phyloP scores from a whole-genome alignment of 441 rosid species.

The Adansonia gregorii region DNA sequence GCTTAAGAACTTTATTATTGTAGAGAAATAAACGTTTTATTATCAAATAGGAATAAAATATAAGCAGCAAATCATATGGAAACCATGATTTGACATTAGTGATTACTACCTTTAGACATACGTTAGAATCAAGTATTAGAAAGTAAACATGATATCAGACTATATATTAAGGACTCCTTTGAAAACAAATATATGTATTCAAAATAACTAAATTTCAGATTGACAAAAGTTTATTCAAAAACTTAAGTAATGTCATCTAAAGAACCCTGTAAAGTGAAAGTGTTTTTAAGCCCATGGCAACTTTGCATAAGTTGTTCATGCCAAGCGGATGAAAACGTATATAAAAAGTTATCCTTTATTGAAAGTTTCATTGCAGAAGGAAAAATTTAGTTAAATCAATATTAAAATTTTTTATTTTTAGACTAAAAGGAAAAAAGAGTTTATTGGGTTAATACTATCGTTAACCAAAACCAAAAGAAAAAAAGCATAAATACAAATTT shows the following conservation, averaged over 20 bases:
- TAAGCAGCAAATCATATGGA: background rate
- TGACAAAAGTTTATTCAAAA: background rate
- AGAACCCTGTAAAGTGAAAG: background rate
- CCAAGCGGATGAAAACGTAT: no score
- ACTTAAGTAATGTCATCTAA: background rate
- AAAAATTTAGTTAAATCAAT: no score
- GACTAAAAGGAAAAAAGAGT: no score
- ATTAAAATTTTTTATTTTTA: no score
- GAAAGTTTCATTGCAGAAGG: no score
- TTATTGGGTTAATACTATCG: no score
- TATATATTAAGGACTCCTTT: background rate
- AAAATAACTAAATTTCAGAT: background rate
- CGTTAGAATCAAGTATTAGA: background rate
- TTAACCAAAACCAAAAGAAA: no score
- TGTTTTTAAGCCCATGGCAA: background rate
- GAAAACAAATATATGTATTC: background rate
- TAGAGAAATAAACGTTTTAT: background rate
- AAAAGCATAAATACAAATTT: no score
- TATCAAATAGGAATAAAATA: background rate
- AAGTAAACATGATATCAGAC: background rate
- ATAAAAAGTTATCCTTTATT: no score
- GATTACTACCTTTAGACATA: background rate
- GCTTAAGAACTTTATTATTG: background rate
- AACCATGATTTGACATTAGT: background rate
- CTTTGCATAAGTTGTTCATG: background rate